A percentile compares a stretch with the other conserved stretches of the same genome.
Evolutionary conservation across 2,329 filamentous ascomycete species (phyloP).

Genomic region (Pseudogymnoascus destructans): DNA sequence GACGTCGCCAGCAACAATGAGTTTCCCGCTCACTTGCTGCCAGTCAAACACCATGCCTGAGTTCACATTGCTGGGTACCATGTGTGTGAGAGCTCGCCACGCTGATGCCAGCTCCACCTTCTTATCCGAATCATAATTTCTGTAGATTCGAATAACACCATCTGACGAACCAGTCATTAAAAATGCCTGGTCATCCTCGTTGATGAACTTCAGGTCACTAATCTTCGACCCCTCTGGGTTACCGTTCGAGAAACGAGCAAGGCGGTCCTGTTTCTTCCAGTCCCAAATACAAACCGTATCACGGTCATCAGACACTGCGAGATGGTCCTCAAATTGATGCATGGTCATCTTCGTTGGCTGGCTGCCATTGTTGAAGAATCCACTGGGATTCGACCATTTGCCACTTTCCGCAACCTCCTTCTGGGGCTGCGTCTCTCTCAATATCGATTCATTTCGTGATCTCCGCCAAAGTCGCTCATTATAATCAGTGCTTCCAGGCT

Average conservation of each 20-base stretch:
- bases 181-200: constrained; percentile 92
- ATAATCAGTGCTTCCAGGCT: constrained; percentile 91
- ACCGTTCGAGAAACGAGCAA: constrained; percentile 84
- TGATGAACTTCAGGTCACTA: constrained; percentile 93
- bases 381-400: constrained; percentile 73
- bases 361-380: constrained; percentile 76
- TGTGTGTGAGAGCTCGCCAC: constrained; percentile 84
- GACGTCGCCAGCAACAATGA: constrained; percentile 92
- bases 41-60: constrained; percentile 96
- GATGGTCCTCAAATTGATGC: constrained; percentile 93
- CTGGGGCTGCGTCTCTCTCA: constrained; percentile 82
- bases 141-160: constrained; percentile 84
- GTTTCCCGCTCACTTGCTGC: constrained; percentile 93
- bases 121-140: constrained; percentile 70
- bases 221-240: constrained; percentile 87
- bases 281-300: constrained; percentile 91
- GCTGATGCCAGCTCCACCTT: constrained; percentile 76
- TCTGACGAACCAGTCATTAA: constrained; percentile 93
- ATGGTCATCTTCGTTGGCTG: constrained; percentile 91
- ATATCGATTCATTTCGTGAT: constrained; percentile 82
- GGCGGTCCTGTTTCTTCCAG: constrained; percentile 62
- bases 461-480: constrained; percentile 89
- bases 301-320: constrained; percentile 84
- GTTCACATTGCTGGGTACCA: constrained; percentile 87
- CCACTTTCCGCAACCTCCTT: constrained; percentile 78